A percentile compares a stretch with the other conserved stretches of the same genome.
Conservation (phyloP, 257 asterid genomes). For the Jaltomata sinuosa region DNA sequence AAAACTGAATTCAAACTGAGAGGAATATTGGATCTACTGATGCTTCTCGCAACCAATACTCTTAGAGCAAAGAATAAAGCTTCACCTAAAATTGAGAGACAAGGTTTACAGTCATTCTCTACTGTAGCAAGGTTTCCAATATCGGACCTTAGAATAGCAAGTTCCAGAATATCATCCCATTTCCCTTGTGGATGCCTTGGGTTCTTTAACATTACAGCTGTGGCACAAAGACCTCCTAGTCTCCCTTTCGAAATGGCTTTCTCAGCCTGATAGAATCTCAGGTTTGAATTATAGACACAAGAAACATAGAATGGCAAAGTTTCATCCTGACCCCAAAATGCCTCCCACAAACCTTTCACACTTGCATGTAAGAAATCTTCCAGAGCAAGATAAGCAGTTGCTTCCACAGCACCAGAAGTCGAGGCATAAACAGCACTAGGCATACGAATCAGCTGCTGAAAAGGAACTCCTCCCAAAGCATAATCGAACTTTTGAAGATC, state of each 20-base stretch:
- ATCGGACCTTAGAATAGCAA: conserved; percentile 73
- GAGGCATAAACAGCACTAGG: conserved; percentile 79
- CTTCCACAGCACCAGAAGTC: conserved; percentile 53
- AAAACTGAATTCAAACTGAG: conserved; percentile 60
- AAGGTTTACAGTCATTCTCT: conserved; percentile 37
- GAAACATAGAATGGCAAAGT: conserved; percentile 73
- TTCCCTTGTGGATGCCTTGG: conserved; percentile 96
- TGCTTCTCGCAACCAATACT: conserved; percentile 76
- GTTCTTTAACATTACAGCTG: conserved; percentile 85
- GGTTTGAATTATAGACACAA: conserved; percentile 49
- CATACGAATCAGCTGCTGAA: conserved; percentile 91
- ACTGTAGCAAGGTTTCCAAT: conserved; percentile 34
- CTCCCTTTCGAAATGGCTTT: conserved; percentile 78
- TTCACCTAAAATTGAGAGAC: conserved; percentile 43
- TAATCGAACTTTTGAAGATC: conserved; percentile 96
- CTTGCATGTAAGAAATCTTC: conserved; percentile 91
- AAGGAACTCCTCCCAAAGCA: conserved; percentile 79
- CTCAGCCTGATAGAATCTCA: conserved; percentile 79
- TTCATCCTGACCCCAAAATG: conserved; percentile 82
- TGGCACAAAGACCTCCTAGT: conserved; percentile 70
- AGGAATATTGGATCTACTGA: conserved; percentile 74
- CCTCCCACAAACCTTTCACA: conserved; percentile 74
- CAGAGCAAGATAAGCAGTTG: conserved; percentile 78
- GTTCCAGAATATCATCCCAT: conserved; percentile 90
- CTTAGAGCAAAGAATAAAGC: conserved; percentile 86